Conservation (phyloP, 2,329 filamentous ascomycete species). For the Trichophyton verrucosum region DNA sequence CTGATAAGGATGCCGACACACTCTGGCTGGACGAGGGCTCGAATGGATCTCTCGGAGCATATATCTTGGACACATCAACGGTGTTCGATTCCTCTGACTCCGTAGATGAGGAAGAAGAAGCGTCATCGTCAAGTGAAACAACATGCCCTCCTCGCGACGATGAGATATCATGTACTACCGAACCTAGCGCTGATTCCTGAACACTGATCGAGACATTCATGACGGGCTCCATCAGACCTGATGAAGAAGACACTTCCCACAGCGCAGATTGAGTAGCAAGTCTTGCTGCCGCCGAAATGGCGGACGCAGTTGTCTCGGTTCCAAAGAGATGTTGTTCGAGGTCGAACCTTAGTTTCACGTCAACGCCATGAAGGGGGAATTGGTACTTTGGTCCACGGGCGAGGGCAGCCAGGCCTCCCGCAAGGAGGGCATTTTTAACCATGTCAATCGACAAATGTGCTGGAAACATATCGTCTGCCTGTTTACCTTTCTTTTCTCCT, state of each 20-base stretch:
- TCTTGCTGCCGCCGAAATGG: conserved; percentile 53
- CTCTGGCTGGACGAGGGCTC: conserved; percentile 21
- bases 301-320: conserved; percentile 53
- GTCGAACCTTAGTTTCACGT: conserved; percentile 59
- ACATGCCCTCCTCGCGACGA: conserved; percentile 62
- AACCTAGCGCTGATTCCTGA: conserved; percentile 67
- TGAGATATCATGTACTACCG: conserved; percentile 70
- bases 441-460: conserved; percentile 40
- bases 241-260: conserved; percentile 41
- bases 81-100: conserved; percentile 23
- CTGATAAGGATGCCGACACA: not conserved
- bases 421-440: conserved; percentile 49
- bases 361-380: conserved; percentile 66
- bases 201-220: conserved; percentile 83
- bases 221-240: conserved; percentile 77
- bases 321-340: conserved; percentile 52
- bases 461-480: conserved; percentile 22
- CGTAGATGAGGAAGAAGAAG: conserved; percentile 21
- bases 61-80: conserved; percentile 65
- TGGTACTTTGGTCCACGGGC: conserved; percentile 70
- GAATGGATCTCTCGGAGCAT: conserved; percentile 81
- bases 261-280: conserved; percentile 59
- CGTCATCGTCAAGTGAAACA: conserved; percentile 52
- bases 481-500: conserved; percentile 10
- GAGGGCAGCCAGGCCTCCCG: conserved; percentile 70